phyloP scores from a whole-genome alignment of 805 yeast species.

The Tetrapisispora pingtungensis region DNA sequence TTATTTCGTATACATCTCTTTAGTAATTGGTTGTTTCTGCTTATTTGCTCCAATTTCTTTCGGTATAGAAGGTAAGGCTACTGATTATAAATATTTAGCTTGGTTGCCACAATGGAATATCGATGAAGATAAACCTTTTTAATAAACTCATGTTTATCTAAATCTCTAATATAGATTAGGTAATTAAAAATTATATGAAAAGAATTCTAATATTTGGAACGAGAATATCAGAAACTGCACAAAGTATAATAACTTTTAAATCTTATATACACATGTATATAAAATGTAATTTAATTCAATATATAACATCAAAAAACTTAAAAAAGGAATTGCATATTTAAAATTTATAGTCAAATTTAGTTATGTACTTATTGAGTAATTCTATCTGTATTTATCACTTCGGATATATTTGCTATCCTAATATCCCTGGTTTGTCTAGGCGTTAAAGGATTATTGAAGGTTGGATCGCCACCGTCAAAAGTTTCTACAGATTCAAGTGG shows the following conservation, averaged over 20 bases:
- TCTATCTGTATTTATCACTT: constrained; percentile 24
- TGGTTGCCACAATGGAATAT: constrained; percentile 43
- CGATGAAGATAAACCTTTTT: constrained; percentile 11
- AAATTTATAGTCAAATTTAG: too few species aligned
- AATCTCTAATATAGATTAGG: background rate
- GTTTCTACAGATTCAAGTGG: constrained; percentile 13
- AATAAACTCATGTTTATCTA: background rate
- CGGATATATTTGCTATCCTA: constrained; percentile 17
- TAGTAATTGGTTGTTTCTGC: constrained; percentile 46
- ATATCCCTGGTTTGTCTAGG: constrained; percentile 26
- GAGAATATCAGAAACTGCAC: background rate
- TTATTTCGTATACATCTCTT: constrained; percentile 33
- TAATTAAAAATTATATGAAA: background rate
- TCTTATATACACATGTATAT: background rate
- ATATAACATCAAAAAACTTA: background rate
- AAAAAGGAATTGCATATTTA: background rate
- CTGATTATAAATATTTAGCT: constrained; percentile 34
- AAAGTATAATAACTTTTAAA: background rate
- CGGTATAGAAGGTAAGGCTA: constrained; percentile 49
- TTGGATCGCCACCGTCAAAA: constrained; percentile 21
- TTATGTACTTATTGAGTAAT: constrained; percentile 24
- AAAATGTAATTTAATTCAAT: constrained; percentile 2
- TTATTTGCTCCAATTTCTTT: constrained; percentile 51
- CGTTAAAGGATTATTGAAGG: constrained; percentile 17
- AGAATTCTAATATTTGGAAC: background rate